phyloP scores from a whole-genome alignment of 257 asterid species.

The Jacaranda mimosifolia region DNA sequence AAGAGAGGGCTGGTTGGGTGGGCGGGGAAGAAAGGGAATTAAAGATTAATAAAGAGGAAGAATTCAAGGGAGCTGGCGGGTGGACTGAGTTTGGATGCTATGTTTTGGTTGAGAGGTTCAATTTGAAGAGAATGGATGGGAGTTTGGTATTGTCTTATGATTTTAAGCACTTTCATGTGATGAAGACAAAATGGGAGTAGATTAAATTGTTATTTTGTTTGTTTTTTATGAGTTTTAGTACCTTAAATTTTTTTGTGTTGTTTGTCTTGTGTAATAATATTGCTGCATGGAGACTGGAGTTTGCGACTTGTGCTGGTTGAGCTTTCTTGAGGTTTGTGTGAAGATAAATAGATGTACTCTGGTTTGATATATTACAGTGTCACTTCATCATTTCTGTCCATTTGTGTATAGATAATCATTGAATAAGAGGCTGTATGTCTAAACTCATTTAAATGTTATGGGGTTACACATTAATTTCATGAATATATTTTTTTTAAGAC shows the following conservation, averaged over 20 bases:
- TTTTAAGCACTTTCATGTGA: slow-evolving; percentile 55
- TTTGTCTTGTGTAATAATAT: neutral
- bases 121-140: slow-evolving; percentile 58
- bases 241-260: neutral
- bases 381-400: no score
- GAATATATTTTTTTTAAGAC: no score
- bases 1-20: slow-evolving; percentile 49
- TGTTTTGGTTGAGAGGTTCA: slow-evolving; percentile 71
- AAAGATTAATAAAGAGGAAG: slow-evolving; percentile 46
- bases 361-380: no score
- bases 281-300: neutral
- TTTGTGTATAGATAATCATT: no score
- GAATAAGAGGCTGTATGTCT: no score
- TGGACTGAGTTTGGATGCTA: slow-evolving; percentile 61
- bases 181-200: slow-evolving; percentile 58
- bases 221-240: neutral
- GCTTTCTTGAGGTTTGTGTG: neutral
- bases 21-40: slow-evolving; percentile 38
- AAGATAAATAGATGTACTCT: neutral
- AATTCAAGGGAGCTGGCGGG: slow-evolving; percentile 28
- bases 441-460: no score
- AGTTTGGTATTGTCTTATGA: slow-evolving; percentile 53
- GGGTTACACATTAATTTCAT: no score
- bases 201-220: neutral
- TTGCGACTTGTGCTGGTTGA: neutral